Percentiles rank a stretch among this genome's conserved stretches.
Conservation (phyloP, 257 asterid species). For the Solanum commersonii region DNA sequence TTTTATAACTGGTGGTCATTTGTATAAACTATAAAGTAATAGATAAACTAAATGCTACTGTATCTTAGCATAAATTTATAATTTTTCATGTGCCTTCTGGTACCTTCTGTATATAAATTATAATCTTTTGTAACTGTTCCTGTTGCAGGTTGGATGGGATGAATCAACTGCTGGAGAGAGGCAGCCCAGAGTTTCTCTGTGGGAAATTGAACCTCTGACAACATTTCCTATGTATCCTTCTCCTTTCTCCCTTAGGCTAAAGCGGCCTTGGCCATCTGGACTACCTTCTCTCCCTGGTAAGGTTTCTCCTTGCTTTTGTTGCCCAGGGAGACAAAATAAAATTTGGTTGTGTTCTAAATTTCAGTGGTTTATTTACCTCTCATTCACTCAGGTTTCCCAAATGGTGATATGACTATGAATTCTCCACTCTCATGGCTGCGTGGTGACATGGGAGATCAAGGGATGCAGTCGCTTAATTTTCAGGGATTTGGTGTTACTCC, state of each 20-base stretch:
- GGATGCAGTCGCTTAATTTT: constrained; percentile 52
- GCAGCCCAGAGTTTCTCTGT: constrained; percentile 86
- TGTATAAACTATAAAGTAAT: neutral
- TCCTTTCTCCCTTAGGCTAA: constrained; percentile 78
- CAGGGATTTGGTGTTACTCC: constrained; percentile 60
- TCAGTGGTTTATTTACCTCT: neutral
- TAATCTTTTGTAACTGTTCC: neutral
- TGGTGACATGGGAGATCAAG: constrained; percentile 57
- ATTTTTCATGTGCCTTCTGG: neutral
- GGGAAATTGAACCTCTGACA: constrained; percentile 88
- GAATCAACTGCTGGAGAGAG: constrained; percentile 97
- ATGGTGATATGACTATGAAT: constrained; percentile 47
- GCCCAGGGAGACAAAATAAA: neutral
- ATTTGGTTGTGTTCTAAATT: neutral
- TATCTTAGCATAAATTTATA: neutral
- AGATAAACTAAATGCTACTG: neutral
- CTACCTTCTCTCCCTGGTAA: constrained; percentile 62
- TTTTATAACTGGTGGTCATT: neutral
- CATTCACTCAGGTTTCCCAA: constrained; percentile 41
- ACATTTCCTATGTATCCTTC: constrained; percentile 94
- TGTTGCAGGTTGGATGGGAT: constrained; percentile 88
- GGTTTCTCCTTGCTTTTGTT: constrained; percentile 2
- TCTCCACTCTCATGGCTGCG: constrained; percentile 68
- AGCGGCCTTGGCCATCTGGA: constrained; percentile 90
- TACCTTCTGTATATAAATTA: neutral